These are phyloP conservation scores for Cryomyces antarcticus DNA, from an alignment of 495 filamentous ascomycete species.

Conservation along the genomic window DNA sequence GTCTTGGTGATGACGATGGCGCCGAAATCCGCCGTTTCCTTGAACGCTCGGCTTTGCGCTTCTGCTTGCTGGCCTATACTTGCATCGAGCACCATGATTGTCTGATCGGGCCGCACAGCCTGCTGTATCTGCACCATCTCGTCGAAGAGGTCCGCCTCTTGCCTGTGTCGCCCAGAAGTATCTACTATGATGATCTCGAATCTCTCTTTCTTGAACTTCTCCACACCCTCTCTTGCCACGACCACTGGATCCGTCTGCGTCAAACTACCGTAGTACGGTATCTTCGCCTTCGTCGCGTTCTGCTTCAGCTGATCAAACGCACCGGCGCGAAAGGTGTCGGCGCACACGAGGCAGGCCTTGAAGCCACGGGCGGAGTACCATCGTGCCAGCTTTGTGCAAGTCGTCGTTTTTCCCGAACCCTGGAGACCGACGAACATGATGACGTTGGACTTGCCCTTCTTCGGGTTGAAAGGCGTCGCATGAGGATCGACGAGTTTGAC, in stretches of 20 bases:
- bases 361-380: slow-evolving; percentile 92
- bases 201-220: slow-evolving; percentile 95
- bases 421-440: slow-evolving; percentile 99
- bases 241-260: slow-evolving; percentile 91
- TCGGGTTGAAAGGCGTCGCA: slow-evolving; percentile 86
- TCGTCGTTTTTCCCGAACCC: slow-evolving; percentile 92
- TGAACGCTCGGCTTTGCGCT: slow-evolving; percentile 87
- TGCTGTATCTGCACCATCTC: slow-evolving; percentile 96
- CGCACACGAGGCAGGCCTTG: slow-evolving; percentile 86
- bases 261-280: slow-evolving; percentile 90
- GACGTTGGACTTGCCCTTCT: slow-evolving; percentile 87
- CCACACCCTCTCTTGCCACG: slow-evolving; percentile 83
- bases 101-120: slow-evolving; percentile 86
- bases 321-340: slow-evolving; percentile 94
- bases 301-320: slow-evolving; percentile 98
- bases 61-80: slow-evolving; percentile 93
- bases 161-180: slow-evolving; percentile 81
- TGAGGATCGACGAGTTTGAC: slow-evolving; percentile 91
- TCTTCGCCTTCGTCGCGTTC: slow-evolving; percentile 96
- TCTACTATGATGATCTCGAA: slow-evolving; percentile 99
- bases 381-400: slow-evolving; percentile 89
- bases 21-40: slow-evolving; percentile 91
- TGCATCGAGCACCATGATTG: slow-evolving; percentile 92
- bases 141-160: slow-evolving; percentile 85
- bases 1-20: slow-evolving; percentile 99